A percentile compares a stretch with the other conserved stretches of the same genome.
These are phyloP conservation scores for Harringtonia lauricola DNA, from an alignment of 2,329 filamentous ascomycete genomes.

Conservation along the genomic window DNA sequence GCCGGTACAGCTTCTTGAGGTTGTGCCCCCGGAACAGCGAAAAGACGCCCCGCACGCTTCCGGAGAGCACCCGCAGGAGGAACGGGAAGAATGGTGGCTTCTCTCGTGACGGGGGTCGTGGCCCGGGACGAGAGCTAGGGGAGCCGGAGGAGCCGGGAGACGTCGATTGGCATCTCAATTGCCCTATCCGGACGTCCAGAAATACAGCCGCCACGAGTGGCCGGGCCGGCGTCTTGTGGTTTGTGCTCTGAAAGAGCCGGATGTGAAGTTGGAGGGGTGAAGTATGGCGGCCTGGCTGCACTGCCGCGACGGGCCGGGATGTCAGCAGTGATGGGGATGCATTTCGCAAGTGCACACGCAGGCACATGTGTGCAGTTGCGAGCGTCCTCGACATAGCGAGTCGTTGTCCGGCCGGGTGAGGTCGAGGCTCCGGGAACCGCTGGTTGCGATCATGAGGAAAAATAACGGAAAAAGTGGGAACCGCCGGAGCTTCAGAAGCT, in stretches of 20 bases:
- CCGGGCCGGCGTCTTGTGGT: not conserved
- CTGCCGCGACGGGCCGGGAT: not conserved
- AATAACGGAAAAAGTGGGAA: too few species aligned
- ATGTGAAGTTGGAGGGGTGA: not conserved
- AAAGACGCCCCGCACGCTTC: slow-evolving; percentile 22
- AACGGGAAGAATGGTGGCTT: slow-evolving; percentile 15
- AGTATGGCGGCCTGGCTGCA: not conserved
- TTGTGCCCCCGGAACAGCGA: slow-evolving; percentile 26
- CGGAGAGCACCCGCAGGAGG: slow-evolving; percentile 19
- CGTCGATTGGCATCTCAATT: slow-evolving; percentile 1
- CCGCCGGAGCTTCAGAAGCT: too few species aligned
- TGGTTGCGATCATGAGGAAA: too few species aligned
- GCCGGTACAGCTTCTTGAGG: slow-evolving; percentile 25
- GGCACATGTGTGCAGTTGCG: not conserved
- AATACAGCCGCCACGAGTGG: not conserved
- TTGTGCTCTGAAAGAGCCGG: slow-evolving; percentile 1
- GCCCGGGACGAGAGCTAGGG: not conserved
- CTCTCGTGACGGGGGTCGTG: slow-evolving; percentile 3
- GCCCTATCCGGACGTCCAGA: not conserved
- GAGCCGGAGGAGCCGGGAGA: not conserved
- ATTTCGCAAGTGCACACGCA: not conserved
- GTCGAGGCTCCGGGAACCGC: too few species aligned
- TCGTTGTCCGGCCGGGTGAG: too few species aligned
- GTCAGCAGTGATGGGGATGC: too few species aligned
- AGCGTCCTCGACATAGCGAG: not conserved